A percentile compares a stretch with the other conserved stretches of the same genome.
These are phyloP conservation scores for Trichoderma erinaceum DNA, from an alignment of 495 filamentous ascomycete genomes.

Conservation along the genomic window DNA sequence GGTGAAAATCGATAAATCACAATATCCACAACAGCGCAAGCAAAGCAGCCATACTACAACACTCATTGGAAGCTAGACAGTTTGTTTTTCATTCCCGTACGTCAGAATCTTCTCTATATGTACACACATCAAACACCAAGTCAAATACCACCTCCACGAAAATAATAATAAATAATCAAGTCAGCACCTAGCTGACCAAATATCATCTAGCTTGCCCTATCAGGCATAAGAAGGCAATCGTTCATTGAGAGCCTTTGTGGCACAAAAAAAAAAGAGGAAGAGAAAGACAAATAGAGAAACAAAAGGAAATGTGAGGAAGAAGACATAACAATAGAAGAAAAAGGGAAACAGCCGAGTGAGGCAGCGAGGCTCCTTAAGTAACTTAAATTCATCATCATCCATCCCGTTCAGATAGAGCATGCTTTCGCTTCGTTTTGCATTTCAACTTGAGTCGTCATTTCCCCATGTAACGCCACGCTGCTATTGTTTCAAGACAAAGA, in stretches of 20 bases:
- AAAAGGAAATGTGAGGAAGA: too few species aligned
- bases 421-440: not conserved
- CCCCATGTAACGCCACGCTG: conserved; percentile 14
- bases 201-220: not conserved
- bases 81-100: not conserved
- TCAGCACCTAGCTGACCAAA: not conserved
- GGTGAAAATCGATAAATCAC: not conserved
- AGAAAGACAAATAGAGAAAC: too few species aligned
- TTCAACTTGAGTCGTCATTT: conserved; percentile 1
- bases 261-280: too few species aligned
- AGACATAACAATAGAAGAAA: too few species aligned
- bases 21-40: not conserved
- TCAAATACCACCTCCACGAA: too few species aligned
- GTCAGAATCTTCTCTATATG: conserved; percentile 4
- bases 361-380: not conserved
- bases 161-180: not conserved
- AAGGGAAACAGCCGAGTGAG: not conserved
- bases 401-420: not conserved
- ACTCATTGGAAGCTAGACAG: not conserved
- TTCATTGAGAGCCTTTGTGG: not conserved
- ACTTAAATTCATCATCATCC: not conserved
- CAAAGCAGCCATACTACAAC: not conserved
- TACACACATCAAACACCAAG: not conserved
- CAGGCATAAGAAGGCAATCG: not conserved
- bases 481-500: conserved; percentile 3